These are phyloP conservation scores for Sporisorium reilianum DNA, from an alignment of 1,284 basidiomycete species.

Conservation along the genomic window DNA sequence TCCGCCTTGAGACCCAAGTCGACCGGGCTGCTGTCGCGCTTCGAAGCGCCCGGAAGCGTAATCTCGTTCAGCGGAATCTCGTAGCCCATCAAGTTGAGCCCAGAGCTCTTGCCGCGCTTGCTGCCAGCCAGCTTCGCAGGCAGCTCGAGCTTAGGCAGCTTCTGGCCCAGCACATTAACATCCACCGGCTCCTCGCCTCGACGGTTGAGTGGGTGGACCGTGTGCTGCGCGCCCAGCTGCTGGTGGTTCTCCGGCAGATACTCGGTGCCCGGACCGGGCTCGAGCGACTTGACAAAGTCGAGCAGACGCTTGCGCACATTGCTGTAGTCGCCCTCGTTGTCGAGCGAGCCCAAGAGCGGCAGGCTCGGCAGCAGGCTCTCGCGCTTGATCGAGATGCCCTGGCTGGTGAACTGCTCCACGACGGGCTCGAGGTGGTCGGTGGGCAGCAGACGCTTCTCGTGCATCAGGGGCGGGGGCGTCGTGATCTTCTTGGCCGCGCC, in stretches of 20 bases:
- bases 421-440: conserved; percentile 19
- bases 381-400: conserved; percentile 24
- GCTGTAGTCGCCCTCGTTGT: conserved; percentile 46
- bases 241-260: conserved; percentile 32
- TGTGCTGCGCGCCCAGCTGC: conserved; percentile 25
- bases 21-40: conserved; percentile 6
- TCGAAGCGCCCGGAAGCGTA: neutral
- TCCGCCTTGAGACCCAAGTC: conserved; percentile 28
- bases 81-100: conserved; percentile 29
- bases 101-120: conserved; percentile 23
- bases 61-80: conserved; percentile 26
- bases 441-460: conserved; percentile 28
- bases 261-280: conserved; percentile 15
- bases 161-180: conserved; percentile 20
- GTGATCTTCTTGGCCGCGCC: conserved; percentile 40
- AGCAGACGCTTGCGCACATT: conserved; percentile 23
- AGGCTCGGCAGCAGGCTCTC: conserved; percentile 34
- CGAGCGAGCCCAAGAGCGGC: conserved; percentile 34
- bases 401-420: conserved; percentile 27
- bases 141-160: conserved; percentile 7
- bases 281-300: conserved; percentile 20
- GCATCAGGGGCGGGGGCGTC: conserved; percentile 33
- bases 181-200: conserved; percentile 21
- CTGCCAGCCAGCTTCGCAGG: conserved; percentile 13
- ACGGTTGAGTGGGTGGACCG: conserved; percentile 37